Conservation (phyloP, 345 rosid genomes). For the Mangifera indica region DNA sequence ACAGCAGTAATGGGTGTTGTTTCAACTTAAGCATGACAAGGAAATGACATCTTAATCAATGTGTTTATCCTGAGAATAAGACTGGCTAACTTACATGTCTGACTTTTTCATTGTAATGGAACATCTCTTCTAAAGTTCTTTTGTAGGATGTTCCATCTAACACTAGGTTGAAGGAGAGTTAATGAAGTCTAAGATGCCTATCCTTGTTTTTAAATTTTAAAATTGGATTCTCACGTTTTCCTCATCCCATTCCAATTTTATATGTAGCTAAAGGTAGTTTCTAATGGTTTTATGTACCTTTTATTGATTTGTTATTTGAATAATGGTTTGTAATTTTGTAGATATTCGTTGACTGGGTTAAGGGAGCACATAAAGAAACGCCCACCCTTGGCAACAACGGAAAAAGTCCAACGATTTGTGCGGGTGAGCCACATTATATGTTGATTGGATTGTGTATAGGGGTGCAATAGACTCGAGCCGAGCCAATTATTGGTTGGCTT, state of each 20-base stretch:
- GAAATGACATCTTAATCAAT: neutral
- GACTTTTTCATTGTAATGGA: neutral
- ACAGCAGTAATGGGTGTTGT: neutral
- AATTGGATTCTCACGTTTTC: neutral
- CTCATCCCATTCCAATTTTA: neutral
- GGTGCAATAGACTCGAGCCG: no score
- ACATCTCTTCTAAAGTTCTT: neutral
- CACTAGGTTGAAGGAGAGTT: neutral
- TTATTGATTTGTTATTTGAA: neutral
- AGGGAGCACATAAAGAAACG: slow-evolving; percentile 99
- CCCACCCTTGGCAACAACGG: slow-evolving; percentile 91
- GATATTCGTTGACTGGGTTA: slow-evolving; percentile 72
- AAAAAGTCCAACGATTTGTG: slow-evolving; percentile 87
- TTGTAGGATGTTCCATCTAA: neutral
- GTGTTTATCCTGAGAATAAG: neutral
- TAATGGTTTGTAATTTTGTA: slow-evolving; percentile 18
- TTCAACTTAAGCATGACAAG: neutral
- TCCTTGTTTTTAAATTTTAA: neutral
- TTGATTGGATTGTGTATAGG: neutral
- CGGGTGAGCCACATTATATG: slow-evolving; percentile 56
- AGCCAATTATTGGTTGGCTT: no score
- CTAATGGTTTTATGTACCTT: neutral
- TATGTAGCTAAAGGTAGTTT: neutral
- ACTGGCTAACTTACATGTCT: neutral
- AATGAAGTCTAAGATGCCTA: neutral